Evolutionary conservation across 2,329 filamentous ascomycete genomes (phyloP).

Genomic region (Rutstroemia sydowiana): DNA sequence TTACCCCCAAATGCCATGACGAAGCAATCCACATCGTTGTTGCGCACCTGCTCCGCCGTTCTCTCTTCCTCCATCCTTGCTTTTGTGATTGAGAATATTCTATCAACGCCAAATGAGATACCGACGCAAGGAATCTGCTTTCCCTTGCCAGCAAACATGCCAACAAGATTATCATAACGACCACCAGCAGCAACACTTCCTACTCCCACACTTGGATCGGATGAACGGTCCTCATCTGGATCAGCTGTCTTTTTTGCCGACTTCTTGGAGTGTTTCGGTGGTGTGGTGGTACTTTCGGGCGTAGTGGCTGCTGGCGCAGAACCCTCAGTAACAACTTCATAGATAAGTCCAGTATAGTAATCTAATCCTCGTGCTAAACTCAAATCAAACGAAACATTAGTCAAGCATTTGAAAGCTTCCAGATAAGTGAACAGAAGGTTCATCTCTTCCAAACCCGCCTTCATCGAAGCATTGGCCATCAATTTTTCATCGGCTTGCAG

Average conservation of each 20-base stretch:
- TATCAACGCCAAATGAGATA: slow-evolving; percentile 90
- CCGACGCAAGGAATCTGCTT: slow-evolving; percentile 82
- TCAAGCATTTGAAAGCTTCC: slow-evolving; percentile 64
- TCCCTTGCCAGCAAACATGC: slow-evolving; percentile 79
- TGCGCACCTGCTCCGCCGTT: slow-evolving; percentile 46
- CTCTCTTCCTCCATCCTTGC: slow-evolving; percentile 60
- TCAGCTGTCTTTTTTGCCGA: slow-evolving; percentile 45
- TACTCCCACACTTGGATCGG: slow-evolving; percentile 74
- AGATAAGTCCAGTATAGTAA: slow-evolving; percentile 74
- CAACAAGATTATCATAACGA: slow-evolving; percentile 86
- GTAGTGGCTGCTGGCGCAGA: slow-evolving; percentile 31
- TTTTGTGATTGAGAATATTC: slow-evolving; percentile 90
- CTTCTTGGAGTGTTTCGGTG: slow-evolving; percentile 31
- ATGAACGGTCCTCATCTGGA: slow-evolving; percentile 56
- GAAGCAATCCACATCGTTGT: slow-evolving; percentile 79
- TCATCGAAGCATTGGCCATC: slow-evolving; percentile 64
- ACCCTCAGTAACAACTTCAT: slow-evolving; percentile 72
- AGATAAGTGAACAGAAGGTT: slow-evolving; percentile 74
- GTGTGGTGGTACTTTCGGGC: slow-evolving; percentile 33
- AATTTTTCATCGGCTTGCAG: slow-evolving; percentile 62
- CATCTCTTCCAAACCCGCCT: slow-evolving; percentile 76
- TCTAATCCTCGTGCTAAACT: slow-evolving; percentile 86
- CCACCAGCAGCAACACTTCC: slow-evolving; percentile 86
- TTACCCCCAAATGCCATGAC: slow-evolving; percentile 94
- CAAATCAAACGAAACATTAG: slow-evolving; percentile 80